Evolutionary conservation across 2,329 filamentous ascomycete species (phyloP).

Genomic region (Pseudogymnoascus sp.): DNA sequence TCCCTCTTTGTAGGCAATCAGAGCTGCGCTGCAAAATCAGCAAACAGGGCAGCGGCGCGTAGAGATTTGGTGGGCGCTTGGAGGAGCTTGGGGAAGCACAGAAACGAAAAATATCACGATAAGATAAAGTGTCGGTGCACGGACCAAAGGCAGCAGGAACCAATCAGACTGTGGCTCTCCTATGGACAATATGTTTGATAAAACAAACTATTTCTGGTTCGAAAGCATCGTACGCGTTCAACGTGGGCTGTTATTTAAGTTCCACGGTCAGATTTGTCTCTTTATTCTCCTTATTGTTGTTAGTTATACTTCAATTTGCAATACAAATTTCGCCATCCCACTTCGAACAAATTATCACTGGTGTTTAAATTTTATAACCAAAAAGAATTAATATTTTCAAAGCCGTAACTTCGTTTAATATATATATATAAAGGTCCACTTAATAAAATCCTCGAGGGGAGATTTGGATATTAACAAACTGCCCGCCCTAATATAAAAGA

Average conservation of each 20-base stretch:
- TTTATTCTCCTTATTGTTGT: not conserved
- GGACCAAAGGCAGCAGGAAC: not conserved
- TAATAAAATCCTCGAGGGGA: slow-evolving; percentile 5
- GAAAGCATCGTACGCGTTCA: not conserved
- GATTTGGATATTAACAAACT: not conserved
- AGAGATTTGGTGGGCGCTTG: not conserved
- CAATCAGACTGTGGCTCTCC: not conserved
- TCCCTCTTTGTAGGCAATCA: not conserved
- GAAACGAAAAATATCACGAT: slow-evolving; percentile 4
- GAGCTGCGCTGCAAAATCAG: not conserved
- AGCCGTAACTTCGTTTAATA: not conserved
- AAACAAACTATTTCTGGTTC: not conserved
- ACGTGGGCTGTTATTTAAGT: not conserved
- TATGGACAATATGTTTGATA: not conserved
- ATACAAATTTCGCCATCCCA: not conserved
- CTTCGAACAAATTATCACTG: not conserved
- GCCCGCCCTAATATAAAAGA: not conserved
- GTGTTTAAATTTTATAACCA: not conserved
- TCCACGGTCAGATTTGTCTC: not conserved
- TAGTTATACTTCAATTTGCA: not conserved
- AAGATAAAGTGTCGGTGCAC: slow-evolving; percentile 1
- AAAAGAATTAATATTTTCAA: not conserved
- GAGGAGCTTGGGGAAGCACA: not conserved
- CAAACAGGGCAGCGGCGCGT: not conserved
- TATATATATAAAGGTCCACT: not conserved